Evolutionary conservation across 2,329 filamentous ascomycete genomes (phyloP).

Genomic region (Aspergillus hiratsukae): DNA sequence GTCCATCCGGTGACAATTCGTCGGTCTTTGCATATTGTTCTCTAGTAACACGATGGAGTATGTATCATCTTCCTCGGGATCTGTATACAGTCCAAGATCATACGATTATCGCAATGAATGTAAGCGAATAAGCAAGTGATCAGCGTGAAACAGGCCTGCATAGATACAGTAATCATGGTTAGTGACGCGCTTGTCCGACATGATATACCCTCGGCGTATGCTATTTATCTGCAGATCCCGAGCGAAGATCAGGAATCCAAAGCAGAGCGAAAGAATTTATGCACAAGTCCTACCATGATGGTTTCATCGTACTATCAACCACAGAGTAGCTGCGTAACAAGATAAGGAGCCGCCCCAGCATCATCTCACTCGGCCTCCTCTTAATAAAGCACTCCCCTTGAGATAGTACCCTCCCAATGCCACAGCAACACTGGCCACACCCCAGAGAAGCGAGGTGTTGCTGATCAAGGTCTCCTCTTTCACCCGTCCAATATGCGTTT

Average conservation of each 20-base stretch:
- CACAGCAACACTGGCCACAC: conserved; percentile 68
- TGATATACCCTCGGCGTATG: not conserved
- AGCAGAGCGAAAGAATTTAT: not conserved
- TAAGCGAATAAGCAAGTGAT: not conserved
- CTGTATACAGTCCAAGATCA: not conserved
- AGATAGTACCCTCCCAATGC: conserved; percentile 29
- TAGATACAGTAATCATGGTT: not conserved
- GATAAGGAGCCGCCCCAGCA: too few relatives aligned
- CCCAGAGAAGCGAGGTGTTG: conserved; percentile 52
- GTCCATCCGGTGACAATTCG: not conserved
- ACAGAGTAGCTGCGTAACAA: too few relatives aligned
- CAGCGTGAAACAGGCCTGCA: not conserved
- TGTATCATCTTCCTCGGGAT: not conserved
- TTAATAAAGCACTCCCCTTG: not conserved
- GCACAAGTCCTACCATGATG: not conserved
- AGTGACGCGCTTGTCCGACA: not conserved
- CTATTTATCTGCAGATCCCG: not conserved
- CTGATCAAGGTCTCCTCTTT: conserved; percentile 34
- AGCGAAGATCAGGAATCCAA: not conserved
- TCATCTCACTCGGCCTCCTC: not conserved
- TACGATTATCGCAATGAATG: not conserved
- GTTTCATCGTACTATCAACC: not conserved
- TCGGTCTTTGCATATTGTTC: not conserved
- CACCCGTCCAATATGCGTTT: conserved; percentile 27
- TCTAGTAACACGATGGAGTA: not conserved